Base-by-base conservation (phyloP, 2,329 filamentous ascomycete species). In the Elsinoe necatrix region DNA sequence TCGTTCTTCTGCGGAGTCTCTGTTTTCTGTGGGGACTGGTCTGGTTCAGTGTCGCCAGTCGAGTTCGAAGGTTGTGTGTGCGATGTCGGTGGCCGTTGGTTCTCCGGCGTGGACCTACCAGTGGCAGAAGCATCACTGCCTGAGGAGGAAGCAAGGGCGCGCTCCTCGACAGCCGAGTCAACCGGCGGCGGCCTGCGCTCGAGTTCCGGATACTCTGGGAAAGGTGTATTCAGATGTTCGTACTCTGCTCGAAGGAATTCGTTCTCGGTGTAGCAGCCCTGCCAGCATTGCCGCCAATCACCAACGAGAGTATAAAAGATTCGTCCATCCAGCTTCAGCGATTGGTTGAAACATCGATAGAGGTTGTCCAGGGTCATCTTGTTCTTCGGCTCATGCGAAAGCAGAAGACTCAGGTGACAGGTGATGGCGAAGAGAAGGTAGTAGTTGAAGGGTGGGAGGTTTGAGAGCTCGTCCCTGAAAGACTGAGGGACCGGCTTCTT, bases 301-400 rank as follows among this genome's bases (percentile, higher is more conserved):
- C 89, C 89, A 18, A 97, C 91, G 11, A 97, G 78, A 62, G 95
- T 96, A 65, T 91, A 89, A 79, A 97, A 97, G 69, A 89, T 95
- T 69, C 92, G 95, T 0, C 85, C 85, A 66, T 97, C 92, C 58
- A 97, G 93, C 73, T 92, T 95, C 81, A 97, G 89, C 71, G 90
- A 95, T 2, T 92, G 92, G 71, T 95, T 90, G 72, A 96, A 96
- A 74, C 92, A 97, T 64, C 96, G 95, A 73, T 90, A 95, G 21
- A 97, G 77, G 63, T 96, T 96, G 67, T 89, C 84, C 68, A 92
- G 95, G 68, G 95, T 89, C 92, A 97, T 97, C 75, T 95, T 95
- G 80, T 96, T 97, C 76, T 92, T 91, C 62, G 95, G 89, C 21
- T 90, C 87, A 70, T 95, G 92, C 1, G 89, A 90, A 63, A 95